Evolutionary conservation across 768 basidiomycete genomes (phyloP).

Genomic region (Tulasnella sp.): DNA sequence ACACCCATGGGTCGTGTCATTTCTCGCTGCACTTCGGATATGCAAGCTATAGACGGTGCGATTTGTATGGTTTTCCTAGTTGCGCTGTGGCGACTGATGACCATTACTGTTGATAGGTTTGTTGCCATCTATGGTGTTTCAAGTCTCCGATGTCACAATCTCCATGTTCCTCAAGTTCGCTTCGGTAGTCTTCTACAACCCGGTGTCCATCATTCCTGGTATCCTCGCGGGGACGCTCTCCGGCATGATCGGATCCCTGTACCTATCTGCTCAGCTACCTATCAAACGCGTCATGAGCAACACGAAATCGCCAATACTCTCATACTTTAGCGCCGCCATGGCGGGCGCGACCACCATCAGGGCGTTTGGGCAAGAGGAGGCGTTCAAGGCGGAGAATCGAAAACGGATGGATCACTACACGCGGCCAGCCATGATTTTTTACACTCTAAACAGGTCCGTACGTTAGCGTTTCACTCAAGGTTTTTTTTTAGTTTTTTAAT

Average conservation of each 20-base stretch:
- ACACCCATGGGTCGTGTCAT: slow-evolving; percentile 22
- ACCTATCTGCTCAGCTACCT: slow-evolving; percentile 30
- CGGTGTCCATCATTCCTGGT: slow-evolving; percentile 19
- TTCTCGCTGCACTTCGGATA: slow-evolving; percentile 21
- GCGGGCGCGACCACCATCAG: slow-evolving; percentile 27
- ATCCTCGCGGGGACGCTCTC: slow-evolving; percentile 21
- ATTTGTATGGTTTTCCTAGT: not conserved
- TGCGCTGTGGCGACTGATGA: too few species aligned
- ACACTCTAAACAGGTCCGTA: slow-evolving; percentile 39
- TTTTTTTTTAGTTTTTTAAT: too few species aligned
- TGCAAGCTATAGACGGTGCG: slow-evolving; percentile 16
- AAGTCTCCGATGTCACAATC: slow-evolving; percentile 12
- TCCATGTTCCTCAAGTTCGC: slow-evolving; percentile 20
- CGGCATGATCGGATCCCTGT: slow-evolving; percentile 27
- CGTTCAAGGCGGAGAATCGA: slow-evolving; percentile 26
- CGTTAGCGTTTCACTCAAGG: not conserved
- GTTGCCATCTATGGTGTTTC: not conserved
- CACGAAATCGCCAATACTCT: slow-evolving; percentile 21
- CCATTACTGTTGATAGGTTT: not conserved
- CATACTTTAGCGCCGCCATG: slow-evolving; percentile 28
- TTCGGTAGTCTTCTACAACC: slow-evolving; percentile 19
- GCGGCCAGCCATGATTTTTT: slow-evolving; percentile 37
- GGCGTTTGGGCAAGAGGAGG: slow-evolving; percentile 29
- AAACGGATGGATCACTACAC: slow-evolving; percentile 45
- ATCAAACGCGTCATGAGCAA: slow-evolving; percentile 32